Evolutionary conservation across 1,284 basidiomycete species (phyloP), one percentile per base, ranked within the genome.

Genomic region (Cryptococcus deneoformans): DNA sequence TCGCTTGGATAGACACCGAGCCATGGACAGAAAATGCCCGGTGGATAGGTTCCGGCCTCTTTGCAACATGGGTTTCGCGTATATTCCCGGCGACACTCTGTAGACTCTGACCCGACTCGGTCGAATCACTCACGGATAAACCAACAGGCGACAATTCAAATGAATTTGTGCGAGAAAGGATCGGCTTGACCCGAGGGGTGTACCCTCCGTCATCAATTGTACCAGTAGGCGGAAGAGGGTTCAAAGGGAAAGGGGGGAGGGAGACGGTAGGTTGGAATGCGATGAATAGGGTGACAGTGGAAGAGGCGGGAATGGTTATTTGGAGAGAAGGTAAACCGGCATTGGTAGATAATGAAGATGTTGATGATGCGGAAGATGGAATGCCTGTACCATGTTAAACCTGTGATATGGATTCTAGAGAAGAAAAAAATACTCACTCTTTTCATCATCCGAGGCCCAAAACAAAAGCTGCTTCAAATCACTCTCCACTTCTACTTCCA

Each of bases 1-100:
- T 61, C 3, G 73, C 73, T 40, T 65, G 69, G 38, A 77, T 61
- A 43, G 66, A 54, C 50, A 77, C 69, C 3, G 68, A 70, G 29
- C 73, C 75, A 56, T 77, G 75, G 6, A 75, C 70, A 2, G 73
- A 72, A 58, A 70, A 73, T 1, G 74, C 63, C 6, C 72, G 67
- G 40, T 76, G 68, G 20, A 76, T 61, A 4, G 70, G 64, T 44
- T 76, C 73, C 2, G 59, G 59, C 45, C 60, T 57, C n/a, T 68
- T 60, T 5, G 64, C 35, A 11, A 39, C 16, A 12, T n/a, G 36
- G 9, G 49, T 50, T 43, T 5, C 29, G 29, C 51, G 49, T n/a
- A 54, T 37, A 42, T 59, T 62, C 6, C 61, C 57, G 5, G 61
- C 50, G 16, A 65, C 56, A 3, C 63, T 64, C 16, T 42, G 40